Evolutionary conservation across 75 land plant genomes (phyloP).

Genomic region (Larix kaempferi): DNA sequence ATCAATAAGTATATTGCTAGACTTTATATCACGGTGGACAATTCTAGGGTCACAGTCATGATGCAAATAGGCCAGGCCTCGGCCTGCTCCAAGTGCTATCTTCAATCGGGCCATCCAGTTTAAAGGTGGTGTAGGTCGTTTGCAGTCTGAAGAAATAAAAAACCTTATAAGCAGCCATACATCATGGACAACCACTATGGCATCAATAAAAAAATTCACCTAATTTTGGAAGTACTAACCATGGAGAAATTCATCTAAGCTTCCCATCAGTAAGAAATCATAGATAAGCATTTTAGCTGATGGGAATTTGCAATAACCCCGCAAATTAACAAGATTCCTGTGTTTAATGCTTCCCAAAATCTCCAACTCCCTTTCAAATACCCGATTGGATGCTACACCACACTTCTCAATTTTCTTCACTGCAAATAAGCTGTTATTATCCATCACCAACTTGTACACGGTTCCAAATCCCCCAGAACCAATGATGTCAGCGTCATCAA

Average conservation of each 20-base stretch:
- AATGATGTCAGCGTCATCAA: conserved; percentile 79
- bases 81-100: conserved; percentile 79
- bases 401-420: conserved; percentile 73
- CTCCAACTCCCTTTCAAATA: conserved; percentile 87
- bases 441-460: conserved; percentile 93
- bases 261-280: conserved; percentile 80
- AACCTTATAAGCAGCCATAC: neutral
- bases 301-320: conserved; percentile 83
- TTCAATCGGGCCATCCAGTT: conserved; percentile 75
- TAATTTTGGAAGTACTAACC: conserved; percentile 36
- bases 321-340: conserved; percentile 85
- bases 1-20: conserved; percentile 90
- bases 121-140: conserved; percentile 31
- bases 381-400: conserved; percentile 58
- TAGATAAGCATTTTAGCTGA: conserved; percentile 82
- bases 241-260: conserved; percentile 74
- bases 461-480: conserved; percentile 97
- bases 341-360: conserved; percentile 91
- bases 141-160: conserved; percentile 20
- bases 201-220: neutral
- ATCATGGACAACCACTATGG: neutral
- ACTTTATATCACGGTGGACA: conserved; percentile 86
- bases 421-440: conserved; percentile 80
- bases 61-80: conserved; percentile 87
- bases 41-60: conserved; percentile 89